These are phyloP conservation scores for Grosmannia penicillata DNA, from an alignment of 2,329 filamentous ascomycete genomes.

Conservation along the genomic window DNA sequence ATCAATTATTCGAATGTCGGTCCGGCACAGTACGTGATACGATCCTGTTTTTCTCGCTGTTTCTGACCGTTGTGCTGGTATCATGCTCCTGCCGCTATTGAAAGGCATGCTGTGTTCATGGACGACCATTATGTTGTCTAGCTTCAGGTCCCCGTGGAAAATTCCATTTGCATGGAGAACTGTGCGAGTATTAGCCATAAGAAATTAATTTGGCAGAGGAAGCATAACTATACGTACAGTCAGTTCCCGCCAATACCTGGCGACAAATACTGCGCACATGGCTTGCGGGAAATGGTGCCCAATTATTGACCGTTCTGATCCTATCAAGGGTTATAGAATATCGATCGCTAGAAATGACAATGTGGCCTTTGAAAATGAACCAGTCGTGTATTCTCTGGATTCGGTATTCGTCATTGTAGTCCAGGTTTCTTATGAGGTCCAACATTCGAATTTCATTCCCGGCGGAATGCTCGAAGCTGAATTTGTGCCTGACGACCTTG, in stretches of 20 bases:
- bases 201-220: neutral
- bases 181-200: neutral
- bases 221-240: neutral
- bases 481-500: too few species aligned
- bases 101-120: neutral
- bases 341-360: too few species aligned
- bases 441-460: too few species aligned
- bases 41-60: too few species aligned
- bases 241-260: neutral
- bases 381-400: too few species aligned
- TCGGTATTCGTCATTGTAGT: too few species aligned
- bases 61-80: neutral
- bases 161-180: neutral
- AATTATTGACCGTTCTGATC: too few species aligned
- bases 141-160: neutral
- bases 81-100: neutral
- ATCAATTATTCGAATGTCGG: neutral
- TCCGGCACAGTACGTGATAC: neutral
- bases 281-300: neutral
- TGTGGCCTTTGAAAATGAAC: too few species aligned
- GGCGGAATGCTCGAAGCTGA: too few species aligned
- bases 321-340: too few species aligned
- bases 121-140: neutral
- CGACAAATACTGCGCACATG: neutral
- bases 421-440: too few species aligned